phyloP scores from a whole-genome alignment of 2,329 filamentous ascomycete species.

The Hypoxylon sp. region DNA sequence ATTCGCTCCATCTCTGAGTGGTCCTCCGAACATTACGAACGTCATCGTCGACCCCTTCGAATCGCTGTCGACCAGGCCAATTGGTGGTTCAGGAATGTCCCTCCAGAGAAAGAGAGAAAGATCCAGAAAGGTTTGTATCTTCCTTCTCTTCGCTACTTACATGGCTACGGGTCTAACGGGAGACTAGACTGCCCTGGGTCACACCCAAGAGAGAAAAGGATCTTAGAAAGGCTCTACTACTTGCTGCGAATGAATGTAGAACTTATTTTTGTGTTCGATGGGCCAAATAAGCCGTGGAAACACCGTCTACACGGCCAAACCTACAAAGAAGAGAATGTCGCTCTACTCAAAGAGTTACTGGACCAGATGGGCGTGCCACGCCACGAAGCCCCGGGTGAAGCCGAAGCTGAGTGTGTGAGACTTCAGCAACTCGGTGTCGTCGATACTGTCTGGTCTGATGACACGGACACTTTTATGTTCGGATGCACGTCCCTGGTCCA shows the following conservation, averaged over 20 bases:
- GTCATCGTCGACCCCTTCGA: constrained; percentile 36
- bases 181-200: constrained; percentile 32
- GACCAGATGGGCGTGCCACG: constrained; percentile 51
- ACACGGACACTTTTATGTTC: constrained; percentile 58
- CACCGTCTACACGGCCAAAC: constrained; percentile 34
- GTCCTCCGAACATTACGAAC: constrained; percentile 38
- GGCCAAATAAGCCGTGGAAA: constrained; percentile 49
- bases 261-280: constrained; percentile 64
- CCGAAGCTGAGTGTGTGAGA: constrained; percentile 57
- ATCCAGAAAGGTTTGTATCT: constrained; percentile 27
- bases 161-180: not conserved
- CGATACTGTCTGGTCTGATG: constrained; percentile 59
- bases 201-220: constrained; percentile 37
- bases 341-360: constrained; percentile 50
- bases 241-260: constrained; percentile 55
- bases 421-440: constrained; percentile 54
- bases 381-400: constrained; percentile 56
- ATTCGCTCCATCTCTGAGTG: constrained; percentile 31
- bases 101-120: constrained; percentile 28
- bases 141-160: not conserved
- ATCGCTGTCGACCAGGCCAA: constrained; percentile 40
- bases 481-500: constrained; percentile 53
- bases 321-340: constrained; percentile 47
- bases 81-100: constrained; percentile 37
- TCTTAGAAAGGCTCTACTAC: constrained; percentile 51